These are phyloP conservation scores for Aspergillus campestris DNA, from an alignment of 495 filamentous ascomycete species.

Conservation along the genomic window DNA sequence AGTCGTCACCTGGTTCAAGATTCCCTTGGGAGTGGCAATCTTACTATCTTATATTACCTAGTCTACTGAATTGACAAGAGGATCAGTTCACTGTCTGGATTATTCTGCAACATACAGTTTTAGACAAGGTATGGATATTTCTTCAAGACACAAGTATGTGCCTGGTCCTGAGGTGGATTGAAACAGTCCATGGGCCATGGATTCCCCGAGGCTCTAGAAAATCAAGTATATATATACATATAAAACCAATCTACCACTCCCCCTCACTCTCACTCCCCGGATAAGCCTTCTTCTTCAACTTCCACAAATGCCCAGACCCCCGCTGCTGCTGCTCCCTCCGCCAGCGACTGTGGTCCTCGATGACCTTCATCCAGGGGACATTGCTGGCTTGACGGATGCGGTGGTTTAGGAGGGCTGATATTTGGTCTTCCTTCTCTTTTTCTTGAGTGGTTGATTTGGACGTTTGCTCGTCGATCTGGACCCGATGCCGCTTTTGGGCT, in stretches of 20 bases:
- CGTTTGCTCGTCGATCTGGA: slow-evolving; percentile 5
- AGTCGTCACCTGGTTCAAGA: too few species aligned
- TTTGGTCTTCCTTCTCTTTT: slow-evolving; percentile 9
- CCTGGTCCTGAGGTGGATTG: too few species aligned
- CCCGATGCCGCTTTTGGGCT: slow-evolving; percentile 27
- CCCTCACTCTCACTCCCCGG: slow-evolving; percentile 35
- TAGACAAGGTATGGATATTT: too few species aligned
- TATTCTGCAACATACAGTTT: too few species aligned
- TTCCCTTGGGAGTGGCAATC: too few species aligned
- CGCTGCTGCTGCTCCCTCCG: slow-evolving; percentile 26
- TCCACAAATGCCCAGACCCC: slow-evolving; percentile 33
- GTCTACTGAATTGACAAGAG: too few species aligned
- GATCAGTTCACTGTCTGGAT: too few species aligned
- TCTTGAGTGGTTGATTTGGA: slow-evolving; percentile 8
- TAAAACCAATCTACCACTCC: slow-evolving; percentile 19
- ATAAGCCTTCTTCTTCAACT: slow-evolving; percentile 38
- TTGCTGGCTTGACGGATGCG: slow-evolving; percentile 32
- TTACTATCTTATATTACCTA: too few species aligned
- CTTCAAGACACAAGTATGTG: too few species aligned
- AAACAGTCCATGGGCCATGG: too few species aligned
- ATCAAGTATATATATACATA: too few species aligned
- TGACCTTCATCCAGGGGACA: slow-evolving; percentile 40
- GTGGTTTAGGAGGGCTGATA: slow-evolving; percentile 17
- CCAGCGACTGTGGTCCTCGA: slow-evolving; percentile 29
- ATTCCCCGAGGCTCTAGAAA: too few species aligned